Evolutionary conservation across 2,329 filamentous ascomycete species (phyloP), one percentile per base, ranked within the genome.

Genomic region (Alternaria dauci): DNA sequence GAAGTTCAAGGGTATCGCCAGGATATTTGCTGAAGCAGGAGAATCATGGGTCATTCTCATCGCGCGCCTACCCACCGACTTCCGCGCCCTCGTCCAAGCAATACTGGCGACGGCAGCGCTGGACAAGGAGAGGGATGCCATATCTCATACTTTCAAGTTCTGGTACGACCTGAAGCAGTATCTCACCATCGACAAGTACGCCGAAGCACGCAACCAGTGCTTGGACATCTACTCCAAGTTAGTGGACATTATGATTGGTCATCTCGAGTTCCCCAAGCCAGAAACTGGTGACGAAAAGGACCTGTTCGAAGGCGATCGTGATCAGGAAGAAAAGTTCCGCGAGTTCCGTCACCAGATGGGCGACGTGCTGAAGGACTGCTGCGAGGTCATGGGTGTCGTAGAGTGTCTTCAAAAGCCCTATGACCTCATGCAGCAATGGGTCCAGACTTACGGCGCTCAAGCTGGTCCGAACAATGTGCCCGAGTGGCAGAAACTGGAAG

Each of bases 141-240:
- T 99, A 65, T 92, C 93, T 55, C 89, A 95, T 72, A 99, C 96
- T 0, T 99, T 99, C 80, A 89, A 88, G 68, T 98, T 99, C 81
- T 99, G 95, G 95, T 98, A 96, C 76, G 95, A 99, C 76, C 86
- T 99, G 47, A 99, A 99, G 83, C 93, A 97, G 77, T 97, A 96
- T 76, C 85, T 99, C 48, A 93, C 94, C 2, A 80, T 99, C 54
- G 94, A 98, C 36, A 90, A 90, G 68, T 99, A 97, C 76, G 91
- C 92, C 52, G 87, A 93, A 71, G 91, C 94, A 41, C 88, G 94
- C 52, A 79, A 93, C 65, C 86, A 91, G 70, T 87, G 93, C 56
- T 84, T 92, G 36, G 92, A 96, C 67, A 83, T 97, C 47, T 99
- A 93, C 79, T 91, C 93, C 2, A 91, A 91, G 75, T 84, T 99